These are phyloP conservation scores for Ceratocystis cacaofunesta DNA, from an alignment of 2,329 filamentous ascomycete genomes.

Conservation along the genomic window DNA sequence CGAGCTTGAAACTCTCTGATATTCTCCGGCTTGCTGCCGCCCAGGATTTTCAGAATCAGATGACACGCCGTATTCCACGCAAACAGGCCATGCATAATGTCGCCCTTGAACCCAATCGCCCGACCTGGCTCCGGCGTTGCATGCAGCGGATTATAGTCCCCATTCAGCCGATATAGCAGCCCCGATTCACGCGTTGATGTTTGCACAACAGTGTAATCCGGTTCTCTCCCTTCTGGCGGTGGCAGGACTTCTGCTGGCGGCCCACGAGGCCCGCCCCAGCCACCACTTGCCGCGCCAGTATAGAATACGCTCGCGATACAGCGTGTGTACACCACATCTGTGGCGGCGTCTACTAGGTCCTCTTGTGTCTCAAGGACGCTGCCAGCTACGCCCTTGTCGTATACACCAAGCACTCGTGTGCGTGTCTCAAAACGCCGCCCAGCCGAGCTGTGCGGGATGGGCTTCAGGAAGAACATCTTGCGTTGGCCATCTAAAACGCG, in stretches of 20 bases:
- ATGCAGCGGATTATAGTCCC: conserved; percentile 89
- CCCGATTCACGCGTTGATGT: conserved; percentile 60
- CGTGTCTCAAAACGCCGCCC: conserved; percentile 63
- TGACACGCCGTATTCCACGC: conserved; percentile 72
- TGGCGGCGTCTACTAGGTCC: conserved; percentile 54
- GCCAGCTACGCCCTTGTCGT: conserved; percentile 76
- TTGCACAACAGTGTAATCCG: conserved; percentile 55
- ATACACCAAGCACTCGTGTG: conserved; percentile 67
- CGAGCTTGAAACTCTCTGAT: conserved; percentile 79
- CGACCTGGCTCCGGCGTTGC: conserved; percentile 69
- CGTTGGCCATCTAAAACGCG: conserved; percentile 76
- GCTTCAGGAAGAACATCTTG: conserved; percentile 60
- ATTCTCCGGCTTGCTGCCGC: conserved; percentile 63
- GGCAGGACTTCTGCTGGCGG: conserved; percentile 66
- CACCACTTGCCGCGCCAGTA: conserved; percentile 49
- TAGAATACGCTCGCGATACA: conserved; percentile 61
- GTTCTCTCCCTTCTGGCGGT: conserved; percentile 54
- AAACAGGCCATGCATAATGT: conserved; percentile 80
- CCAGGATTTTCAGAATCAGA: conserved; percentile 56
- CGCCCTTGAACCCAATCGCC: conserved; percentile 82
- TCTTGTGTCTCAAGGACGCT: conserved; percentile 70
- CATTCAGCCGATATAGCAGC: conserved; percentile 70
- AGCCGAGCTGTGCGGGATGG: conserved; percentile 54
- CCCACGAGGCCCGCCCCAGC: conserved; percentile 83
- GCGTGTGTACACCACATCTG: conserved; percentile 37